Base-by-base conservation (phyloP, 2,329 filamentous ascomycete species). In the Graphium sp. region DNA sequence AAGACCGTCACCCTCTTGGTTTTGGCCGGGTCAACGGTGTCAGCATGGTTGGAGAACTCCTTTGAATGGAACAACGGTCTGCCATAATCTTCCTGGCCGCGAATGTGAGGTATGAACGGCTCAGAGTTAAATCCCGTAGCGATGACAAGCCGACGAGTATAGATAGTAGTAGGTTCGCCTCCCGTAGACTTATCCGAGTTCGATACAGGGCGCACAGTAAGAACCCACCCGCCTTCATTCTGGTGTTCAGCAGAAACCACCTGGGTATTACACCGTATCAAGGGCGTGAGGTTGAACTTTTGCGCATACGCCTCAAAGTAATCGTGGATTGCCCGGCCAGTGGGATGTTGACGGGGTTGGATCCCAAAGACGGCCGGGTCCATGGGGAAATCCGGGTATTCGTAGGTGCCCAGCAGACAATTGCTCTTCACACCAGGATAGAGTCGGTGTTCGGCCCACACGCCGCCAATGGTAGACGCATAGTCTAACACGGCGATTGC, bases 301-400 rank as follows among this genome's bases (percentile, higher is more conserved):
- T 52, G 44, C 3, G 53, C 57, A 24, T 60, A 63, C 8, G 46
- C 47, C 11, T 45, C 49, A 4, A 66, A 49, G 38, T 72, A 69
- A 9, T 50, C 37, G 34, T 65, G 51, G 18, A 66, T 41, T 5
- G 55, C 52, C 7, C 42, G 35, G 2, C 60, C 64, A 2, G 62
- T 52, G 7, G 68, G 61, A 35, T 64, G 55, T 36, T 63, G 40
- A 3, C 53, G 53, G 0, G 49, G 43, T 24, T 55, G 43, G 16
- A 68, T 47, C 2, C 53, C 55, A 38, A 65, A 74, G 0, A 50
- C 57, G 13, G 60, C 59, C 6, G 53, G 47, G 33, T 62, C 56
- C 70, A 85, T 76, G 12, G 76, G 74, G 34, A 79, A 81, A 39
- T 82, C 79, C 1, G 70, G 68, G 40, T 67, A 83, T 45, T 85